phyloP scores from a whole-genome alignment of 129 eudicot species.

The Tanacetum coccineum region DNA sequence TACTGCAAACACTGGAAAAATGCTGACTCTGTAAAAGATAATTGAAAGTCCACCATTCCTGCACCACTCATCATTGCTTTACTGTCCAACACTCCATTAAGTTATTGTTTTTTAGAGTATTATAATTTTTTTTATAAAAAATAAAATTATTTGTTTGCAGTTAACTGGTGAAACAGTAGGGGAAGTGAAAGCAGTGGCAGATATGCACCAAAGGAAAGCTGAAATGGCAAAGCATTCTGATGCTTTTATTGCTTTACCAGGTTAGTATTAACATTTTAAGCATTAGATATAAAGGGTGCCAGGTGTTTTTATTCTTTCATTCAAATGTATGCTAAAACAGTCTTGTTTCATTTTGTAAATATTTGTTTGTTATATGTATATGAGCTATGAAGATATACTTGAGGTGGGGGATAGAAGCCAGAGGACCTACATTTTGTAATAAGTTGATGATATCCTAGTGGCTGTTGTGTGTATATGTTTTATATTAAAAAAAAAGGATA shows the following conservation, averaged over 20 bases:
- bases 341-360: slow-evolving; percentile 2
- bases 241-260: slow-evolving; percentile 99
- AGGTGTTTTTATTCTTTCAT: slow-evolving; percentile 32
- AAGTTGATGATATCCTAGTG: not conserved
- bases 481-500: not conserved
- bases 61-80: slow-evolving; percentile 67
- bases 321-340: slow-evolving; percentile 2
- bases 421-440: slow-evolving; percentile 22
- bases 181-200: slow-evolving; percentile 99
- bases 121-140: slow-evolving; percentile 7
- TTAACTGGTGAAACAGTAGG: slow-evolving; percentile 98
- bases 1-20: slow-evolving; percentile 27
- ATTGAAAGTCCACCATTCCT: slow-evolving; percentile 47
- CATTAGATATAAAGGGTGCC: slow-evolving; percentile 10
- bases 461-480: slow-evolving; percentile 3
- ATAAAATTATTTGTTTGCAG: slow-evolving; percentile 40
- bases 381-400: not conserved
- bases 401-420: slow-evolving; percentile 8
- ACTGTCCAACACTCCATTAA: slow-evolving; percentile 43
- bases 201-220: slow-evolving; percentile 99
- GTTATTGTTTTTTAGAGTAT: not conserved
- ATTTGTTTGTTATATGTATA: not conserved
- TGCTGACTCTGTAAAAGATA: slow-evolving; percentile 29
- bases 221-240: slow-evolving; percentile 99
- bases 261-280: slow-evolving; percentile 41